phyloP scores from a whole-genome alignment of 257 asterid species.

The Verbena officinalis region DNA sequence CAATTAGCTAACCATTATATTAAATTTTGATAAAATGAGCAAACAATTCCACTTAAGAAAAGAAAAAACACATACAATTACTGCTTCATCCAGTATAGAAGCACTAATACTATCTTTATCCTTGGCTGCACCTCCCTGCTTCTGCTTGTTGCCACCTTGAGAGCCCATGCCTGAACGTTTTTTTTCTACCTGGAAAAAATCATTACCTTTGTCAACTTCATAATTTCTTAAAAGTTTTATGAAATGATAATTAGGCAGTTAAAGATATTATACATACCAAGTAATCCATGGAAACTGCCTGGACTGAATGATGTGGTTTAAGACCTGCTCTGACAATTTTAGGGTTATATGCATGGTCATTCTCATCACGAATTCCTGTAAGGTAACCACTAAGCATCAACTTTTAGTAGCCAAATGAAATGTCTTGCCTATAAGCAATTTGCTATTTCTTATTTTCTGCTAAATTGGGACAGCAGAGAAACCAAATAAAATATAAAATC shows the following conservation, averaged over 20 bases:
- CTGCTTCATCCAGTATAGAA: slow-evolving; percentile 90
- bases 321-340: slow-evolving; percentile 97
- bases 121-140: slow-evolving; percentile 72
- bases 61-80: slow-evolving; percentile 63
- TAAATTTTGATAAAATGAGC: slow-evolving; percentile 24
- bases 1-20: slow-evolving; percentile 31
- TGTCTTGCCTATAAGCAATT: slow-evolving; percentile 15
- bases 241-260: background rate
- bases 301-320: slow-evolving; percentile 89
- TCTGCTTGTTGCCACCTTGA: slow-evolving; percentile 82
- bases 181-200: slow-evolving; percentile 72
- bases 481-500: slow-evolving; percentile 17
- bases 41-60: slow-evolving; percentile 12
- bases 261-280: slow-evolving; percentile 49
- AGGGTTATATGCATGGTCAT: slow-evolving; percentile 78
- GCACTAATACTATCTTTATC: slow-evolving; percentile 89
- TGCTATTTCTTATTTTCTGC: background rate
- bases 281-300: slow-evolving; percentile 95
- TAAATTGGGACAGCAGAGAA: slow-evolving; percentile 21
- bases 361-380: slow-evolving; percentile 94
- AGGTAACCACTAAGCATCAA: slow-evolving; percentile 28
- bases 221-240: background rate
- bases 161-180: slow-evolving; percentile 72
- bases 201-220: slow-evolving; percentile 21
- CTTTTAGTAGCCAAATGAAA: slow-evolving; percentile 13